Evolutionary conservation across 768 basidiomycete species (phyloP), one percentile per base, ranked within the genome.

Genomic region (Suillus decipiens): DNA sequence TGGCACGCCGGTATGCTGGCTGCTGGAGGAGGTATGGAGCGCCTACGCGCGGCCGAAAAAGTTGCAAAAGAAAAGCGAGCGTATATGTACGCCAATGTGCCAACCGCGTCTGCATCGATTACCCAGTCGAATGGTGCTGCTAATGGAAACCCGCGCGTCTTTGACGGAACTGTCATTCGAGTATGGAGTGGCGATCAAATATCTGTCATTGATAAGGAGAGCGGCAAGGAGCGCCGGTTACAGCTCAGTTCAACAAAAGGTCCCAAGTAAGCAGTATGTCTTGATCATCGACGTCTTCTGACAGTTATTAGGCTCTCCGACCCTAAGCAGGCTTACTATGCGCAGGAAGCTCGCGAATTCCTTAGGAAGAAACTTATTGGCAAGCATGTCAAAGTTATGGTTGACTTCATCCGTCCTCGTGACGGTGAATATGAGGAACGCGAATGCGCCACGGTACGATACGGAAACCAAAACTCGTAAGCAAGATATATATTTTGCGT

Each of bases 1-100:
- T 98, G 96, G 96, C 96, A 99, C 74, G 95, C 96, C 17, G 96
- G 96, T 24, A 90, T 99, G 84, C 86, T 99, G 24, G 87, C 93
- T 1, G 84, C 82, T 60, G 80, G 83, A 59, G 95, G 95, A 45
- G 91, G 87, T 5, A 93, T 98, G 86, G 94, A 96, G 69, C 88
- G 87, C 47, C 83, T 98, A 34, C 88, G 96, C 59, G 84, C 86
- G 1, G 93, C 93, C 0, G 96, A 98, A 77, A 89, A 84, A 73
- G 72, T 68, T 55, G 94, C 93, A 24, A 93, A 92, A 73, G 89
- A 92, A 72, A 89, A 86, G 70, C 85, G 87, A 36, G 75, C 81
- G 2, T 86, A 80, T 64, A 80, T 96, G 10, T 95, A 92, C 69
- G 89, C 89, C 31, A 85, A 82, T 69, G 70, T 79, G 2, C 73